phyloP scores from a whole-genome alignment of 345 rosid genomes.

The Citrus sp. region DNA sequence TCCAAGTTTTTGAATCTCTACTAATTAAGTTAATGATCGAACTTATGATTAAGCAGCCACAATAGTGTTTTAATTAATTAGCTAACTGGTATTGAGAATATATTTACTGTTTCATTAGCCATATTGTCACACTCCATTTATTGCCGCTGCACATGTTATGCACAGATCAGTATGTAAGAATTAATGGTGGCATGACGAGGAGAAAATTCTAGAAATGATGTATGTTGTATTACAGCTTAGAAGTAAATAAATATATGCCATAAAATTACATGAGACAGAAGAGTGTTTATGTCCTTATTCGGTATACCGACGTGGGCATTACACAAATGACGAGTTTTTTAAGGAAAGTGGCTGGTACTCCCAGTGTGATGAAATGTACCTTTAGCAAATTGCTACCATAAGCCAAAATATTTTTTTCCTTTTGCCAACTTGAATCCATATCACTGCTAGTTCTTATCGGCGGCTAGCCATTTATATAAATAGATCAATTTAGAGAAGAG shows the following conservation, averaged over 20 bases:
- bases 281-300: background rate
- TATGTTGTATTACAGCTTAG: background rate
- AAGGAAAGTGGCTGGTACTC: no score
- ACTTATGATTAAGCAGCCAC: background rate
- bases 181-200: background rate
- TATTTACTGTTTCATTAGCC: no score
- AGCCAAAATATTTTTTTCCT: no score
- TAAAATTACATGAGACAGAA: background rate
- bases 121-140: background rate
- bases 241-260: background rate
- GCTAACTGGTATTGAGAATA: background rate
- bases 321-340: background rate
- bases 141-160: background rate
- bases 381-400: no score
- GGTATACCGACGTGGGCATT: background rate
- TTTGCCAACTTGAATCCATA: background rate
- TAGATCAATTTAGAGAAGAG: background rate
- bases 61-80: background rate
- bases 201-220: background rate
- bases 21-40: background rate
- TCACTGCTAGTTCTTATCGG: background rate
- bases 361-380: background rate
- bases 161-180: background rate
- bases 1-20: background rate
- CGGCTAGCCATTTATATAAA: background rate